Conservation (phyloP, 805 yeast genomes). For the Isabelozyma gotoi region DNA sequence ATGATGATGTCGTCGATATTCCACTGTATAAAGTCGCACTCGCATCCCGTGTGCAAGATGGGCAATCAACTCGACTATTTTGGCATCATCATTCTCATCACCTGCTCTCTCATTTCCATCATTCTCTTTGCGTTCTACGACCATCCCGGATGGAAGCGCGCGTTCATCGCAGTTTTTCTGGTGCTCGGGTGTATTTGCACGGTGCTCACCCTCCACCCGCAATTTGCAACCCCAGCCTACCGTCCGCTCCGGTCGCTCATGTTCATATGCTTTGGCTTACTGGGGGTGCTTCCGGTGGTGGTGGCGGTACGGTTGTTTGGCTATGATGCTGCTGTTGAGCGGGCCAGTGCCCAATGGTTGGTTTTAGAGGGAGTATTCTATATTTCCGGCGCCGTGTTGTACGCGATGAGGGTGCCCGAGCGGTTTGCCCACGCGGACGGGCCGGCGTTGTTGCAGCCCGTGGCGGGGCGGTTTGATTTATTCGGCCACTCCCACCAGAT, state of each 20-base stretch:
- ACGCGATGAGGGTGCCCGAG: slow-evolving; percentile 81
- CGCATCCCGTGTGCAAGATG: slow-evolving; percentile 48
- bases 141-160: slow-evolving; percentile 26
- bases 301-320: slow-evolving; percentile 56
- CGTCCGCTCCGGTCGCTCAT: slow-evolving; percentile 74
- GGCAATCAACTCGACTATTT: slow-evolving; percentile 76
- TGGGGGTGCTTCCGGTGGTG: slow-evolving; percentile 70
- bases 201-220: slow-evolving; percentile 58
- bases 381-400: slow-evolving; percentile 74
- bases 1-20: slow-evolving; percentile 63
- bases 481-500: slow-evolving; percentile 85
- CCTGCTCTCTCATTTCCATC: slow-evolving; percentile 56
- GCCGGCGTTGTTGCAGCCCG: slow-evolving; percentile 1
- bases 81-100: slow-evolving; percentile 69
- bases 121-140: slow-evolving; percentile 47
- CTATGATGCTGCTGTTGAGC: slow-evolving; percentile 38
- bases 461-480: slow-evolving; percentile 49
- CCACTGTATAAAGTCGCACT: slow-evolving; percentile 69
- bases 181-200: slow-evolving; percentile 63
- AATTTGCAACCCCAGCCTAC: slow-evolving; percentile 69
- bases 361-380: slow-evolving; percentile 71
- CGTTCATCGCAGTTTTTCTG: slow-evolving; percentile 48
- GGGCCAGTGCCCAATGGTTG: slow-evolving; percentile 64
- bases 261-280: slow-evolving; percentile 78
- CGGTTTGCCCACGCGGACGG: slow-evolving; percentile 37